Conservation (phyloP, 164 flowering plant species). For the Taxillus chinensis region DNA sequence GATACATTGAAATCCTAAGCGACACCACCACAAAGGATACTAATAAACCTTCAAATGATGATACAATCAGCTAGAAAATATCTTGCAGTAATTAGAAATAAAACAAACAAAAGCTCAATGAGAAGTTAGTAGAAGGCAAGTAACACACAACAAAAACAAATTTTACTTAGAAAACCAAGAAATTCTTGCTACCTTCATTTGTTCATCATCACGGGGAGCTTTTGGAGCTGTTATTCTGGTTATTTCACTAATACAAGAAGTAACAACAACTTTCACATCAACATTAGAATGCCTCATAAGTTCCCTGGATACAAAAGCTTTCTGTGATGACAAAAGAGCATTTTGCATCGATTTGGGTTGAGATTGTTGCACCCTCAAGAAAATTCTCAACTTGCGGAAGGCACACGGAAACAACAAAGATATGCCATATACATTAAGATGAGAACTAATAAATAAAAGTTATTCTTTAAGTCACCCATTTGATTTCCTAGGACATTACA, state of each 20-base stretch:
- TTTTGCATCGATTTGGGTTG: constrained; percentile 40
- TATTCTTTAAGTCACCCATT: no score
- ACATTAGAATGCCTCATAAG: constrained; percentile 48
- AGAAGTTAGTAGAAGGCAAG: no score
- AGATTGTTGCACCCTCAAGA: constrained; percentile 66
- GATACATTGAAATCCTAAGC: no score
- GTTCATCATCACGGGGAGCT: constrained; percentile 69
- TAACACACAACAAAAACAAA: no score
- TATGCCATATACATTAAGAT: no score
- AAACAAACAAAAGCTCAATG: no score
- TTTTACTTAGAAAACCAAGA: not conserved
- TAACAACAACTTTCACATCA: constrained; percentile 67
- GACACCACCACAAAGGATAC: no score
- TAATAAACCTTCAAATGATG: constrained; percentile 32
- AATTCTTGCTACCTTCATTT: constrained; percentile 55
- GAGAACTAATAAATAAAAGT: no score
- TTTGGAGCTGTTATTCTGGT: constrained; percentile 86
- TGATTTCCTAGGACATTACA: no score
- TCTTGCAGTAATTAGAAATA: constrained; percentile 23
- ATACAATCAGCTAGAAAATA: constrained; percentile 58
- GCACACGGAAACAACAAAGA: no score
- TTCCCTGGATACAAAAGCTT: constrained; percentile 45
- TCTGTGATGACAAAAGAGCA: constrained; percentile 40
- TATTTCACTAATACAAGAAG: constrained; percentile 70
- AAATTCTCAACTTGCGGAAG: constrained; percentile 43